Conservation (phyloP, 2,329 filamentous ascomycete species). For the Corinectria fuckeliana region DNA sequence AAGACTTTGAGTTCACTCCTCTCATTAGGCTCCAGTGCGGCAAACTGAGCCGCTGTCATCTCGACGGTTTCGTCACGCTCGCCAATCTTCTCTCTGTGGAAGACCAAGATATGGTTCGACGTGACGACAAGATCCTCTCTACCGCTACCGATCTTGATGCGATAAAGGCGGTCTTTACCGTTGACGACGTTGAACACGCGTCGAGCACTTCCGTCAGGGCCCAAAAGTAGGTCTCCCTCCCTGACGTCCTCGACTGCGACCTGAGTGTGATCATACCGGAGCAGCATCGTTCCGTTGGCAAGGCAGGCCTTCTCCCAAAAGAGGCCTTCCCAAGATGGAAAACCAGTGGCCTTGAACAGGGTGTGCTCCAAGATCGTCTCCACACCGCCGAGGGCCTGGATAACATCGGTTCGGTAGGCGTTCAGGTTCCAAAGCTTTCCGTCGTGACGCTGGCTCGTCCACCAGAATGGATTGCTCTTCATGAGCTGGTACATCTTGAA, state of each 20-base stretch:
- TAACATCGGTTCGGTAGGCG: conserved; percentile 94
- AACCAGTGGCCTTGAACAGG: conserved; percentile 94
- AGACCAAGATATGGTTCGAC: conserved; percentile 55
- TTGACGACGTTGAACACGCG: conserved; percentile 57
- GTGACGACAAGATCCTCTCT: conserved; percentile 58
- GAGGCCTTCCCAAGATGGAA: conserved; percentile 94
- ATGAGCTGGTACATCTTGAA: conserved; percentile 99
- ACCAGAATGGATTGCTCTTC: conserved; percentile 99
- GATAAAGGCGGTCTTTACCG: conserved; percentile 55
- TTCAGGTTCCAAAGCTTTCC: conserved; percentile 98
- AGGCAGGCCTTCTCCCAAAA: conserved; percentile 79
- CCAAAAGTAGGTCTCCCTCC: conserved; percentile 56
- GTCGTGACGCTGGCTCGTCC: conserved; percentile 96
- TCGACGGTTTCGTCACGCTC: conserved; percentile 50
- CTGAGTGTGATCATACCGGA: conserved; percentile 51
- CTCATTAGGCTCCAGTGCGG: conserved; percentile 46
- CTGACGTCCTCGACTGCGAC: conserved; percentile 56
- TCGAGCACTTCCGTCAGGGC: conserved; percentile 54
- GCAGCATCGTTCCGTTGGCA: conserved; percentile 51
- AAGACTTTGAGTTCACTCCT: conserved; percentile 46
- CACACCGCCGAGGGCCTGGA: conserved; percentile 93
- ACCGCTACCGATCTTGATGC: conserved; percentile 50
- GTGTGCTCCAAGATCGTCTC: conserved; percentile 98
- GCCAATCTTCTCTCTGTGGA: conserved; percentile 45
- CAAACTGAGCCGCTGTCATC: conserved; percentile 54